phyloP scores from a whole-genome alignment of 2,329 filamentous ascomycete species.

The Leptosphaerulina australis region DNA sequence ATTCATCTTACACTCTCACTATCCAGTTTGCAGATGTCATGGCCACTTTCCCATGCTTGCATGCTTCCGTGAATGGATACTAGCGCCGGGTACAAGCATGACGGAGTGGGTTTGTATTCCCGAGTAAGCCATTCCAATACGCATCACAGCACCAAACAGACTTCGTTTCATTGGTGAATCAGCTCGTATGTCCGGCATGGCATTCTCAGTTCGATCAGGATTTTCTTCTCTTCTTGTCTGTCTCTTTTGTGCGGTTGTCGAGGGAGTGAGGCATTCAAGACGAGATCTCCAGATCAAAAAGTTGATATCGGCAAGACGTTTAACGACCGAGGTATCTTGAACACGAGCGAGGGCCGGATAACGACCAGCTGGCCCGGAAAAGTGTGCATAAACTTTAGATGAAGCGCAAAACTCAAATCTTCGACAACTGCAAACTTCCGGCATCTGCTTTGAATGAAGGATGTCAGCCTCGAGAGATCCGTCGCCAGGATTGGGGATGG shows the following conservation, averaged over 20 bases:
- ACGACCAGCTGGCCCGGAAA: slow-evolving; percentile 10
- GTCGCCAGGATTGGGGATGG: slow-evolving; percentile 5
- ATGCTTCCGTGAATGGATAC: slow-evolving; percentile 12
- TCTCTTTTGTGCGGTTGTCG: not conserved
- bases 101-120: slow-evolving; percentile 7
- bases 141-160: slow-evolving; percentile 7
- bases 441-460: slow-evolving; percentile 6
- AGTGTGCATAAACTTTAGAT: not conserved
- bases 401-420: not conserved
- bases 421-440: not conserved
- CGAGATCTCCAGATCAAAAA: not conserved
- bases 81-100: slow-evolving; percentile 6
- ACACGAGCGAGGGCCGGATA: slow-evolving; percentile 11
- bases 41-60: slow-evolving; percentile 2
- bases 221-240: not conserved
- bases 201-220: not conserved
- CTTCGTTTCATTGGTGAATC: slow-evolving; percentile 5
- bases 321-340: slow-evolving; percentile 3
- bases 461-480: slow-evolving; percentile 8
- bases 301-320: not conserved
- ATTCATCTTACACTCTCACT: not conserved
- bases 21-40: not conserved
- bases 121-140: not conserved
- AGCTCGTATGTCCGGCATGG: slow-evolving; percentile 3
- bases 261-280: not conserved